Conservation (phyloP, 129 eudicot species). For the sunflower (Helianthus annuus) region HanXRQr2.0-SUNRISE NC_035435.2:2999392-2999891, state of each 20-base stretch:
- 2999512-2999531: conserved; percentile 30
- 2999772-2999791: conserved; percentile 24
- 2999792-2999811: conserved; percentile 23
- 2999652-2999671: conserved; percentile 25
- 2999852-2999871: not conserved
- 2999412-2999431: conserved; percentile 36
- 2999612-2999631: conserved; percentile 40
- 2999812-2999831: conserved; percentile 26
- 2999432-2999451: conserved; percentile 47
- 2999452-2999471: conserved; percentile 39
- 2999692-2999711: conserved; percentile 20
- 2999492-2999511: conserved; percentile 40
- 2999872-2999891: not conserved
- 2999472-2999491: conserved; percentile 34
- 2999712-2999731: conserved; percentile 27
- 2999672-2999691: conserved; percentile 26
- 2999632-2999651: conserved; percentile 23
- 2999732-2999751: conserved; percentile 35
- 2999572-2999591: conserved; percentile 29
- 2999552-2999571: conserved; percentile 23
- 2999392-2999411: conserved; percentile 7
- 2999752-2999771: not conserved
- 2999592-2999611: conserved; percentile 37
- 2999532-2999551: conserved; percentile 42
- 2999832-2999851: not conserved